Percentiles rank a stretch among this genome's conserved stretches.
Evolutionary conservation across 1,284 basidiomycete genomes (phyloP).

Genomic region (Trametes versicolor): DNA sequence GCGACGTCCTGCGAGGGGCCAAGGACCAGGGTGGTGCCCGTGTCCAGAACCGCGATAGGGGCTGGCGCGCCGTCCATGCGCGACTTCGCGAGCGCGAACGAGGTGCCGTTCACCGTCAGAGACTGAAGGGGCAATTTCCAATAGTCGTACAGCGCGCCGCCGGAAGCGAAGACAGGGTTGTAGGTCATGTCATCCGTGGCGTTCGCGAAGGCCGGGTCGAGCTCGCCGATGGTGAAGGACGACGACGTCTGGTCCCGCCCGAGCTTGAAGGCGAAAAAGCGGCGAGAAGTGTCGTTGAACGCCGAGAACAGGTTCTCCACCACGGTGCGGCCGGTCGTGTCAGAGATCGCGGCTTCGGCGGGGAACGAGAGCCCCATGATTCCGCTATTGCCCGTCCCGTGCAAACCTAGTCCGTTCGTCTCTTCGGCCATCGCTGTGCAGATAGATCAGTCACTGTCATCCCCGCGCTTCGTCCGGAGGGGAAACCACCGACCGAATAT

Average conservation of each 20-base stretch:
- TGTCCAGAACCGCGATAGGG: slow-evolving; percentile 65
- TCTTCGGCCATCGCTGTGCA: slow-evolving; percentile 56
- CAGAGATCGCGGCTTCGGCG: slow-evolving; percentile 56
- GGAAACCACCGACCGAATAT: slow-evolving; percentile 48
- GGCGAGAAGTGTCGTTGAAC: slow-evolving; percentile 49
- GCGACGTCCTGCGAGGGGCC: slow-evolving; percentile 61
- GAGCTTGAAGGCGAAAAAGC: slow-evolving; percentile 63
- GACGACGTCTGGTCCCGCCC: slow-evolving; percentile 51
- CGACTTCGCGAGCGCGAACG: slow-evolving; percentile 56
- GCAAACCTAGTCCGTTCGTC: slow-evolving; percentile 56
- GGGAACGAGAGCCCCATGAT: slow-evolving; percentile 66
- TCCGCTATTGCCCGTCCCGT: slow-evolving; percentile 61
- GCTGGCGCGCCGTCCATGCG: slow-evolving; percentile 53
- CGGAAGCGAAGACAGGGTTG: slow-evolving; percentile 54
- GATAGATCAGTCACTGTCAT: slow-evolving; percentile 11
- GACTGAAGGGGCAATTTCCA: slow-evolving; percentile 64
- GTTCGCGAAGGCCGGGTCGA: slow-evolving; percentile 53
- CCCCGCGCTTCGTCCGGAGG: slow-evolving; percentile 7
- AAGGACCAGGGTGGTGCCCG: slow-evolving; percentile 66
- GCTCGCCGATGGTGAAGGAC: slow-evolving; percentile 61
- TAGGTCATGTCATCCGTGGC: slow-evolving; percentile 49
- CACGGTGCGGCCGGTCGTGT: slow-evolving; percentile 54
- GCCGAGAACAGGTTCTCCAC: slow-evolving; percentile 60
- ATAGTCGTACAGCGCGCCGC: slow-evolving; percentile 55
- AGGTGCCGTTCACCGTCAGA: slow-evolving; percentile 54